Base-by-base conservation (phyloP, 129 eudicot species). In the Cynara cardunculus region DNA sequence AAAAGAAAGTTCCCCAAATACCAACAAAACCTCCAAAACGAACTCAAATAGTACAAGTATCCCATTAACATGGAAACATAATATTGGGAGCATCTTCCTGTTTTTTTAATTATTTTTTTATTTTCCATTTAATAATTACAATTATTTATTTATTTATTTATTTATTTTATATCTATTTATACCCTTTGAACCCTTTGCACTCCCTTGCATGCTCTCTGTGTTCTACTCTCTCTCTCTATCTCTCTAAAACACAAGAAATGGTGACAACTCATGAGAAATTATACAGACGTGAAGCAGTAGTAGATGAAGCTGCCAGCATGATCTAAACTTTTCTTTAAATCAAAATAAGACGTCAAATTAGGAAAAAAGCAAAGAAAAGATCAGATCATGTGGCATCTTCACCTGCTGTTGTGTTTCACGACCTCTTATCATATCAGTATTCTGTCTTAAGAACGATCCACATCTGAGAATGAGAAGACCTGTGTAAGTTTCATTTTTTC, bases 291-390 rank as follows among this genome's bases (percentile, higher is more conserved):
- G 97, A 80, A 84, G 79, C 87, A 62, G 31, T 71, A 89, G 59
- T 30, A 53, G 98, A 79, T 93, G 94, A 92, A 92, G 97, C 97
- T 92, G 97, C 97, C 97, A 92, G 97, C 97, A 88, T 92, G 97
- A 92, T 92, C 94, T 92, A 71, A 92, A 82, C 88, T 88, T 85
- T 69, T 81, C 62, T 83, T 62, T 44, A 2, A 2, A 1, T 30
- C 10, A 18, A 27, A 26, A 74, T 3, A n/a, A 16, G 4, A 16
- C 7, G 2, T 26, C 25, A 7, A 30, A 71, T 71, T 35, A 7
- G n/a, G n/a, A n/a, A n/a, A 71, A 71, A 71, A 34, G 7, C 0
- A 56, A 41, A 80, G 92, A 82, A 75, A 76, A 80, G 90, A 83
- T 89, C 76, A 90, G 97, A 92, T 92, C 95, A 92, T 90, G 88